Conservation (phyloP, 495 filamentous ascomycete species). For the Platismatia glauca region DNA sequence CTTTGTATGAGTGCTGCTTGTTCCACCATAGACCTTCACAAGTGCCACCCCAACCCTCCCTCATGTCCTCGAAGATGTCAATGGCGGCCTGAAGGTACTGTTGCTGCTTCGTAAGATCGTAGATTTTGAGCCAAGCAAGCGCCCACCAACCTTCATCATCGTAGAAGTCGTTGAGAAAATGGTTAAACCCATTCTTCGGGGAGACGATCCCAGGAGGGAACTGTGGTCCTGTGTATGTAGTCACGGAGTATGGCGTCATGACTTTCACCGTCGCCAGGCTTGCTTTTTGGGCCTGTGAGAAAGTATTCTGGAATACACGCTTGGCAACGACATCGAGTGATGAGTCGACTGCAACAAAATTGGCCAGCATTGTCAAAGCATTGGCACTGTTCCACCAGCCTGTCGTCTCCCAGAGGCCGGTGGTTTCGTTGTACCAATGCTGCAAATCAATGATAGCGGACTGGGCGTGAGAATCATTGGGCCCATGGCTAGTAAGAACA, state of each 20-base stretch:
- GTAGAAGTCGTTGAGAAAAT: constrained; percentile 56
- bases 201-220: constrained; percentile 13
- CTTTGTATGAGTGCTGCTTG: constrained; percentile 49
- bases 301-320: constrained; percentile 31
- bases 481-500: neutral
- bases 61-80: constrained; percentile 54
- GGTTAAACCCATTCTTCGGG: constrained; percentile 30
- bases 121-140: constrained; percentile 54
- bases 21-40: constrained; percentile 66
- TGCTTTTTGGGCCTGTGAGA: constrained; percentile 27
- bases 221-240: constrained; percentile 25
- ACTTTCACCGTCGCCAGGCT: constrained; percentile 25
- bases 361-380: constrained; percentile 52
- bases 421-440: constrained; percentile 51
- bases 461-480: constrained; percentile 31
- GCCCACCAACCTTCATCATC: constrained; percentile 73
- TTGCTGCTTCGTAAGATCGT: constrained; percentile 49
- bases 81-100: constrained; percentile 48
- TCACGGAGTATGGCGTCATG: constrained; percentile 10
- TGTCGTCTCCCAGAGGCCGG: constrained; percentile 55
- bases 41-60: constrained; percentile 40
- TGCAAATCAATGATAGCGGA: constrained; percentile 45
- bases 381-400: constrained; percentile 78
- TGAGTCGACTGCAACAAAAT: constrained; percentile 46
- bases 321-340: constrained; percentile 11